phyloP scores from a whole-genome alignment of 768 basidiomycete species.

The Leccinum incarnatum region DNA sequence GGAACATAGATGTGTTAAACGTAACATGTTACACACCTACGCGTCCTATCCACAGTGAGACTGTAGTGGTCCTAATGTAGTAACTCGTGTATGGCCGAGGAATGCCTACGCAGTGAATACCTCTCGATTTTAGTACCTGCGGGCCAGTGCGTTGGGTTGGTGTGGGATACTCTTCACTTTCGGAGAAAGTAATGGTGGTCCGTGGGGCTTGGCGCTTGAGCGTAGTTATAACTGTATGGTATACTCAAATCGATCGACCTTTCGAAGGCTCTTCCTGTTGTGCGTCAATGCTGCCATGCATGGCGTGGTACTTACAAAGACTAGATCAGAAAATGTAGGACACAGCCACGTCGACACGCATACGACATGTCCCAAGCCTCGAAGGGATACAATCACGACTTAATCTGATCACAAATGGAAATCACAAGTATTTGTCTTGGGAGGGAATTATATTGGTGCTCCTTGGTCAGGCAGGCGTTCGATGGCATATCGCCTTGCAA shows the following conservation, averaged over 20 bases:
- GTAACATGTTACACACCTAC: not conserved
- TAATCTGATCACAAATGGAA: not conserved
- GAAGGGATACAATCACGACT: not conserved
- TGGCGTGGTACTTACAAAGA: not conserved
- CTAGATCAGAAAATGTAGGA: not conserved
- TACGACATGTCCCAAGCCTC: not conserved
- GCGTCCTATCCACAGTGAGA: not conserved
- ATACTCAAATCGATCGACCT: not conserved
- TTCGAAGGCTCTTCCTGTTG: not conserved
- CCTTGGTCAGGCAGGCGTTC: slow-evolving; percentile 95
- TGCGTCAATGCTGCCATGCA: not conserved
- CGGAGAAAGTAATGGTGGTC: not conserved
- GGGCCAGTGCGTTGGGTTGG: not conserved
- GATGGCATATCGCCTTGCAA: slow-evolving; percentile 87
- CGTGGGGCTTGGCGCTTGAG: not conserved
- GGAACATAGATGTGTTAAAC: not conserved
- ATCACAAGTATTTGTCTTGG: not conserved
- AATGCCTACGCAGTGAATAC: not conserved
- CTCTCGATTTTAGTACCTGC: not conserved
- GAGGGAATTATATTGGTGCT: slow-evolving; percentile 51
- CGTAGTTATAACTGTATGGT: not conserved
- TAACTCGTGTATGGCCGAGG: not conserved
- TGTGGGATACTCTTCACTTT: not conserved
- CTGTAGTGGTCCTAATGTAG: not conserved
- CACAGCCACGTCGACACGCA: not conserved